Conservation (phyloP, 805 yeast genomes). For the Yamadazyma akitaensis region DNA sequence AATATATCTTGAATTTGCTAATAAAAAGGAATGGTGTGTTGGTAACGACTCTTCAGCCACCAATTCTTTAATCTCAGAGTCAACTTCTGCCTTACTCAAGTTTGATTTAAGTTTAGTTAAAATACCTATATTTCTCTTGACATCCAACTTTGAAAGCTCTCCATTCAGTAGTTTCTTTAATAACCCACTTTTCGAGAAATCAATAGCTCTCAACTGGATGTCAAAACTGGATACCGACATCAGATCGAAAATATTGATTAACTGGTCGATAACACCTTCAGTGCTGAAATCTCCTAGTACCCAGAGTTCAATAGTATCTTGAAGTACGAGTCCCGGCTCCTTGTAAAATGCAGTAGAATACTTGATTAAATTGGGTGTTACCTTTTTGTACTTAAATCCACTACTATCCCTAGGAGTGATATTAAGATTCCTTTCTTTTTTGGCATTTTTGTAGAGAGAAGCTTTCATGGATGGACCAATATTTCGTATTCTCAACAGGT, state of each 20-base stretch:
- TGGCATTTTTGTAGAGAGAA: slow-evolving; percentile 42
- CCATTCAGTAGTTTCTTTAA: slow-evolving; percentile 6
- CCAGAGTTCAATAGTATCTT: slow-evolving; percentile 28
- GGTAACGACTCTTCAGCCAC: slow-evolving; percentile 31
- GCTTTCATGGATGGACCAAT: slow-evolving; percentile 31
- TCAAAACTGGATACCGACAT: slow-evolving; percentile 22
- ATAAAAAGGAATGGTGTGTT: slow-evolving; percentile 34
- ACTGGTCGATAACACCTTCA: slow-evolving; percentile 15
- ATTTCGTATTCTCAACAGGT: slow-evolving; percentile 21
- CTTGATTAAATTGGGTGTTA: slow-evolving; percentile 24
- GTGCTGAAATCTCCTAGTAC: slow-evolving; percentile 55
- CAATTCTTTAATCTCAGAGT: slow-evolving; percentile 12
- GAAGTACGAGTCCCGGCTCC: not conserved
- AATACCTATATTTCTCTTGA: not conserved
- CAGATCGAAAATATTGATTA: slow-evolving; percentile 33
- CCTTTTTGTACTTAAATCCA: slow-evolving; percentile 28
- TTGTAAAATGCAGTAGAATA: slow-evolving; percentile 28
- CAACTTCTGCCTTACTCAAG: not conserved
- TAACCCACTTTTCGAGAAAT: slow-evolving; percentile 18
- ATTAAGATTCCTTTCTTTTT: slow-evolving; percentile 42
- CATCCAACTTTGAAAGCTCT: not conserved
- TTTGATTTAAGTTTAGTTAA: not conserved
- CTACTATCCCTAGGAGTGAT: slow-evolving; percentile 33
- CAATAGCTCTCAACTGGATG: slow-evolving; percentile 36
- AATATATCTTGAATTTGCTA: slow-evolving; percentile 56